Evolutionary conservation across 2,329 filamentous ascomycete species (phyloP), one percentile per base, ranked within the genome.

Genomic region (Trichoderma lentiforme): DNA sequence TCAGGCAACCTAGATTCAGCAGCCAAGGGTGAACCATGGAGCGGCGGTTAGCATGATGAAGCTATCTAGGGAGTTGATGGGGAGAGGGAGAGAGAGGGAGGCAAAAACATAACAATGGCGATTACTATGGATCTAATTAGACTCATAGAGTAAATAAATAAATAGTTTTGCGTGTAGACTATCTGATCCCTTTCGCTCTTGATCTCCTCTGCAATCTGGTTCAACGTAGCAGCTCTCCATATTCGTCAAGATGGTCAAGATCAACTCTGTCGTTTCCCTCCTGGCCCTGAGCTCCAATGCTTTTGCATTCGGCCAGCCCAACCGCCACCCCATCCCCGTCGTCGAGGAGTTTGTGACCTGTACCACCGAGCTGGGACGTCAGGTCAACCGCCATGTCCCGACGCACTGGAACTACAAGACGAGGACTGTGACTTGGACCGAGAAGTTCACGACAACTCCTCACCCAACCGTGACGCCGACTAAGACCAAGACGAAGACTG

Each of bases 341-440:
- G 32, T 58, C 18, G 43, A 67, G 34, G 69, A 71, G 21, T 62
- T 21, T n/a, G 24, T 71, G 3, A 60, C 61, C 15, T 71, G 69
- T 12, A 60, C 69, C 6, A 71, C 69, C 1, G 47, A 21, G n/a
- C 26, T 71, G 24, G 69, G 61, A 7, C 24, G 51, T n/a, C 39
- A 65, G 14, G 21, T 26, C 51, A 71, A 64, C 61, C 47, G 15
- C 24, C 47, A 71, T 43, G 51, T 71, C 69, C 51, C 32, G 51
- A 71, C 69, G 34, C 21, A 71, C 61, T 64, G 60, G 60, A 43
- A 57, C 30, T 43, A 32, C 60, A 71, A 57, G 60, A 71, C 69
- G 24, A 71, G 28, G 21, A 58, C 69, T 3, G 32, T 71, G n/a
- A 71, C 69, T 18, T 65, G 12, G 1, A 65, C 47, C 26, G 62